A percentile compares a stretch with the other conserved stretches of the same genome.
Evolutionary conservation across 1,139 yeast species (phyloP).

Genomic region (Hansenula sp.): DNA sequence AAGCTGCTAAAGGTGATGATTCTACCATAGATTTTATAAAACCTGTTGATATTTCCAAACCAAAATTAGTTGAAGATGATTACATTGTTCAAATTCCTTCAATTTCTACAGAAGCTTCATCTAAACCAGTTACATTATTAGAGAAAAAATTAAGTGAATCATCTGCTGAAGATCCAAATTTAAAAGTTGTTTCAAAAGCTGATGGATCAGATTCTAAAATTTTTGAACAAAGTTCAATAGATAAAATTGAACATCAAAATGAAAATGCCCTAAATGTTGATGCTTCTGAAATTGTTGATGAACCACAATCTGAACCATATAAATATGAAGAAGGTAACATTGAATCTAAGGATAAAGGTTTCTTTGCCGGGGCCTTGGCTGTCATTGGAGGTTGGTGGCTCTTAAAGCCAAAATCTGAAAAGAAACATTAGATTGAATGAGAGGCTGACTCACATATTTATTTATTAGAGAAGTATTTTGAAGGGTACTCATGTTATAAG

Average conservation of each 20-base stretch:
- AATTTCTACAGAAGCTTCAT: constrained; percentile 45
- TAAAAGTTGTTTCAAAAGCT: constrained; percentile 20
- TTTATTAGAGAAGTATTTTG: too few relatives aligned
- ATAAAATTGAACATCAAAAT: constrained; percentile 11
- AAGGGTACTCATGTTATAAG: too few relatives aligned
- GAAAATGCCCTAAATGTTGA: constrained; percentile 5
- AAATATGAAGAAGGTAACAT: constrained; percentile 17
- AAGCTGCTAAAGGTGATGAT: constrained; percentile 19
- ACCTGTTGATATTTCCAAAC: constrained; percentile 18
- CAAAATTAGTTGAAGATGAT: constrained; percentile 35
- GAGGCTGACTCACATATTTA: too few relatives aligned
- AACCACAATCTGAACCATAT: constrained; percentile 8
- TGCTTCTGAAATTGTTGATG: constrained; percentile 6
- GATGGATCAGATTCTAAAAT: constrained; percentile 19
- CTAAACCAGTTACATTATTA: constrained; percentile 36
- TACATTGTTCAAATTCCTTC: constrained; percentile 53
- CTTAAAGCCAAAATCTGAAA: constrained; percentile 12
- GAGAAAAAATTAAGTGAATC: constrained; percentile 23
- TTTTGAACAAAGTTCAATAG: constrained; percentile 15
- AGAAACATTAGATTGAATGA: neutral
- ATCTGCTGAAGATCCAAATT: constrained; percentile 18
- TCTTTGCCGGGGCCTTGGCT: constrained; percentile 16
- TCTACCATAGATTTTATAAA: constrained; percentile 24
- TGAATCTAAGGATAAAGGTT: constrained; percentile 13
- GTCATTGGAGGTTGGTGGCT: constrained; percentile 21